Conservation (phyloP, 257 asterid species). For the Prunella vulgaris region DNA sequence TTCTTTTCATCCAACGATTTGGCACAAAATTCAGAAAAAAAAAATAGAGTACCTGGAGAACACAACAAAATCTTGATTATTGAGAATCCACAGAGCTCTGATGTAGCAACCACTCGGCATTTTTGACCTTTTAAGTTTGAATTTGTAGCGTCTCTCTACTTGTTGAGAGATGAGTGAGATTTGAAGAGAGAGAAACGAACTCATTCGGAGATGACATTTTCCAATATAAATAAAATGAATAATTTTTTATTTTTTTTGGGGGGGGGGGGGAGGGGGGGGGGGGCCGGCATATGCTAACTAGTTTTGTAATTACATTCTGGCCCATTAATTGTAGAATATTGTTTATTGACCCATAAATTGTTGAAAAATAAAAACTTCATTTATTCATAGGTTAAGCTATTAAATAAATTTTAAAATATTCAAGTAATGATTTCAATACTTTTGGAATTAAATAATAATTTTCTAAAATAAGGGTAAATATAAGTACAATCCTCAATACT, state of each 20-base stretch:
- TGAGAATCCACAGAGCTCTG: conserved; percentile 95
- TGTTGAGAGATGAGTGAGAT: conserved; percentile 15
- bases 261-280: no score
- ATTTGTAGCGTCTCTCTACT: not conserved
- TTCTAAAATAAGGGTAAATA: no score
- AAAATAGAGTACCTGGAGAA: conserved; percentile 65
- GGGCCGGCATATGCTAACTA: no score
- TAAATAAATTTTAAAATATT: no score
- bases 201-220: not conserved
- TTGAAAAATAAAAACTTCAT: no score
- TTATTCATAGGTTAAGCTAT: no score
- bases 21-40: not conserved
- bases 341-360: no score
- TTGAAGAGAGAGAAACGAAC: not conserved
- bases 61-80: conserved; percentile 64
- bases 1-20: conserved; percentile 14
- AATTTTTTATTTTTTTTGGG: no score
- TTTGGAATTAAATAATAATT: no score
- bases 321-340: not conserved
- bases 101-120: conserved; percentile 78
- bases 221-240: not conserved
- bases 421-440: no score
- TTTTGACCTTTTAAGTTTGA: conserved; percentile 15
- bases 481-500: no score
- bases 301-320: not conserved